Evolutionary conservation across 2,329 filamentous ascomycete genomes (phyloP).

Genomic region (Dryadomyces sulphureus): DNA sequence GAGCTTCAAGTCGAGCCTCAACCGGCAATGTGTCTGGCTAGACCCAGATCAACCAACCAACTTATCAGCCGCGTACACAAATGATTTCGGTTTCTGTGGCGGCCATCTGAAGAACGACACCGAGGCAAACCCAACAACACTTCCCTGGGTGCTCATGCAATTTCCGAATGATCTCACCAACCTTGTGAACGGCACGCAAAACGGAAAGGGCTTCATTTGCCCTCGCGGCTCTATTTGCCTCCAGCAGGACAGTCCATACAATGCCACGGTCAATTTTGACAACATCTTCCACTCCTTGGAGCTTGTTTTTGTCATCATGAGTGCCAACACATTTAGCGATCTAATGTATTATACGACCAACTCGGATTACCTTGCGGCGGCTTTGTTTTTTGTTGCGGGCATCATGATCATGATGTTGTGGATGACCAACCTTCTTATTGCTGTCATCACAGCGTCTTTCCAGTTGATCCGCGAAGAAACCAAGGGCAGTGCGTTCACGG

Average conservation of each 20-base stretch:
- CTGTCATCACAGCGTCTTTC: slow-evolving; percentile 96
- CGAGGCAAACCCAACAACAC: slow-evolving; percentile 23
- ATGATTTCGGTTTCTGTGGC: slow-evolving; percentile 67
- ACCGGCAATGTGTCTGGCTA: slow-evolving; percentile 65
- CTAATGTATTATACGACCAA: slow-evolving; percentile 87
- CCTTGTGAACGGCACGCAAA: slow-evolving; percentile 32
- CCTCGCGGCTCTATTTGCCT: slow-evolving; percentile 73
- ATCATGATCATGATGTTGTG: slow-evolving; percentile 92
- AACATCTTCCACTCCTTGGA: slow-evolving; percentile 86
- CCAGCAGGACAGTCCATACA: slow-evolving; percentile 63
- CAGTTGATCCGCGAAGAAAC: slow-evolving; percentile 97
- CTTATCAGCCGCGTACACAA: slow-evolving; percentile 40
- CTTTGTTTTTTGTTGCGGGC: slow-evolving; percentile 57
- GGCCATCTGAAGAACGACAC: slow-evolving; percentile 55
- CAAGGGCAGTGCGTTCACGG: slow-evolving; percentile 82
- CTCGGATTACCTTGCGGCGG: slow-evolving; percentile 77
- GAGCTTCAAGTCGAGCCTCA: slow-evolving; percentile 77
- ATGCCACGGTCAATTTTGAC: slow-evolving; percentile 83
- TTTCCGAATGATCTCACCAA: slow-evolving; percentile 24
- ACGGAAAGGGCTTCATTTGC: slow-evolving; percentile 76
- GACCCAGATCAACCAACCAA: slow-evolving; percentile 45
- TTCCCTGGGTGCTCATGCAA: slow-evolving; percentile 49
- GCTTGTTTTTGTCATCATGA: slow-evolving; percentile 96
- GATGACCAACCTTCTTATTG: slow-evolving; percentile 88
- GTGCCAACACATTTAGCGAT: slow-evolving; percentile 90